Evolutionary conservation across 257 asterid genomes (phyloP).

Genomic region (Lithospermum erythrorhizon): DNA sequence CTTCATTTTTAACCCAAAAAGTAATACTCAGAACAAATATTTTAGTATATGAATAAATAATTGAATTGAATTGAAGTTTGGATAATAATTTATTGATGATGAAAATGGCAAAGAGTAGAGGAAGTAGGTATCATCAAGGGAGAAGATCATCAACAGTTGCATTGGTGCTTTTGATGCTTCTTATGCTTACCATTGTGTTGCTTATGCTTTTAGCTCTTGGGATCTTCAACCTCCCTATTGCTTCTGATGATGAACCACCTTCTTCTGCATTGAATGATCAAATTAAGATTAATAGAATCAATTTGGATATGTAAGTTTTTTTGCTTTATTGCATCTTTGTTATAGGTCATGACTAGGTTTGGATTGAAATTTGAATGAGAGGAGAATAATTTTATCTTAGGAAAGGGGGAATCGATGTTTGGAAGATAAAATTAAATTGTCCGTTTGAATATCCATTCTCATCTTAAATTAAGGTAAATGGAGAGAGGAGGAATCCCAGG

Average conservation of each 20-base stretch:
- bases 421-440: too few species aligned
- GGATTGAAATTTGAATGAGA: too few species aligned
- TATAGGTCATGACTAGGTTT: too few species aligned
- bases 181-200: constrained; percentile 65
- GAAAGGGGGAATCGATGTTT: too few species aligned
- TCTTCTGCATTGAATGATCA: constrained; percentile 27
- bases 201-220: constrained; percentile 78
- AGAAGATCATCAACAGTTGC: constrained; percentile 56
- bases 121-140: constrained; percentile 50
- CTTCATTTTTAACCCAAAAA: not conserved
- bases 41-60: too few species aligned
- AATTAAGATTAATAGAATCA: constrained; percentile 53
- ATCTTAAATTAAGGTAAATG: too few species aligned
- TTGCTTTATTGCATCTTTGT: too few species aligned
- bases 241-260: constrained; percentile 32
- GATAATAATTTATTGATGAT: too few species aligned
- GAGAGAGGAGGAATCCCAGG: too few species aligned
- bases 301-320: constrained; percentile 29
- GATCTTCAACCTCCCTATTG: constrained; percentile 64
- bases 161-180: constrained; percentile 56
- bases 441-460: too few species aligned
- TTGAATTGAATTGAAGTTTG: not conserved
- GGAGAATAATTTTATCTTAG: too few species aligned
- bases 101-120: constrained; percentile 49
- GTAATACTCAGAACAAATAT: not conserved